phyloP scores from a whole-genome alignment of 139 green algal species.

The Spirogloea muscicola region DNA sequence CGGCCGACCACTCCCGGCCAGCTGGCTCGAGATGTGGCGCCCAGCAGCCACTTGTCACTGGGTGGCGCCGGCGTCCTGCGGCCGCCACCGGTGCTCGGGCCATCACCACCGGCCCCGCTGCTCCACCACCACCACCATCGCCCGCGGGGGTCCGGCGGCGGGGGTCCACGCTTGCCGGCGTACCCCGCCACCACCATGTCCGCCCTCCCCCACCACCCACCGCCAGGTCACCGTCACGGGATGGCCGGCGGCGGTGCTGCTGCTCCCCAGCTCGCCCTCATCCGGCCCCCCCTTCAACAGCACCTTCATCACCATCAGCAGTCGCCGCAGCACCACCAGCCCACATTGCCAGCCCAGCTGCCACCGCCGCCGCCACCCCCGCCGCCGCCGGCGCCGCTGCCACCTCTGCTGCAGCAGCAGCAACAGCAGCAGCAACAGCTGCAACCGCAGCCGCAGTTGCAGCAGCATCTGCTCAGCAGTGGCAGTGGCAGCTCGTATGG shows the following conservation, averaged over 20 bases:
- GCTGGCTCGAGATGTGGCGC: too few species aligned
- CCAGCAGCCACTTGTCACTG: too few species aligned
- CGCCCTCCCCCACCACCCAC: too few species aligned
- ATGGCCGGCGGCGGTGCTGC: too few species aligned
- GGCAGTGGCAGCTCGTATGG: background rate
- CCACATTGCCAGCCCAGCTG: slow-evolving; percentile 12
- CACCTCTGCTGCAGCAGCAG: slow-evolving; percentile 2
- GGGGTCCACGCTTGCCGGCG: too few species aligned
- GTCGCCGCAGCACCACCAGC: slow-evolving; percentile 8
- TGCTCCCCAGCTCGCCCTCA: too few species aligned
- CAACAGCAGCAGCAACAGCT: slow-evolving; percentile 26
- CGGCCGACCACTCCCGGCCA: background rate
- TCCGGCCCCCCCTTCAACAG: background rate
- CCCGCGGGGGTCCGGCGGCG: too few species aligned
- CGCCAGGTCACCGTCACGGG: background rate
- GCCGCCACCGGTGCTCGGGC: too few species aligned
- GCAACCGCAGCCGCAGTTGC: slow-evolving; percentile 13
- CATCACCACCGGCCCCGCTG: too few species aligned
- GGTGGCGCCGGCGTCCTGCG: too few species aligned
- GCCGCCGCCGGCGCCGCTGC: background rate
- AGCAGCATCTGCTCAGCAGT: background rate
- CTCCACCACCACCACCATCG: too few species aligned
- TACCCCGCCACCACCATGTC: background rate
- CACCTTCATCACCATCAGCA: background rate
- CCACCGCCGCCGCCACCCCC: background rate